phyloP scores from a whole-genome alignment of 305 asterid species.

The Solanum hybrid region DNA sequence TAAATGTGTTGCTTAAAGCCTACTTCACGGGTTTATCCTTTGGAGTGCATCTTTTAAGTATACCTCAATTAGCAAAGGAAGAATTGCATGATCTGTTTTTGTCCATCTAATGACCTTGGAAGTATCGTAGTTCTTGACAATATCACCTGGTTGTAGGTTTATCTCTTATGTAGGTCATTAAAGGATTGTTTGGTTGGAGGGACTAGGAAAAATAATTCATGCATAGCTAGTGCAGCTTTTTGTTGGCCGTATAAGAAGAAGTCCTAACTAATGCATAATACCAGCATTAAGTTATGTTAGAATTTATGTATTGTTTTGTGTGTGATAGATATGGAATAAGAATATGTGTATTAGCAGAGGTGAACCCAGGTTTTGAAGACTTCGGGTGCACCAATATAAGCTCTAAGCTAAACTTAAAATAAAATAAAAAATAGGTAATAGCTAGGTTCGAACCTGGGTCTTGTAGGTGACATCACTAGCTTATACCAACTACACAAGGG shows the following conservation, averaged over 20 bases:
- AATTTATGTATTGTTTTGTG: background rate
- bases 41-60: background rate
- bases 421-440: background rate
- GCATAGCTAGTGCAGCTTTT: background rate
- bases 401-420: background rate
- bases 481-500: background rate
- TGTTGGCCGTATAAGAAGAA: background rate
- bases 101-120: background rate
- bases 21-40: background rate
- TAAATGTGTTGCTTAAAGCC: background rate
- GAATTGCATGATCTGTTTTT: background rate
- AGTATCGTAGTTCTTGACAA: background rate
- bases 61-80: background rate
- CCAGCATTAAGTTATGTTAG: background rate
- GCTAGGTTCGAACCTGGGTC: background rate
- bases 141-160: background rate
- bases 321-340: background rate
- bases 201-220: background rate
- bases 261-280: background rate
- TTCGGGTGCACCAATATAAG: background rate
- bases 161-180: background rate
- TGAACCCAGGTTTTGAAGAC: background rate
- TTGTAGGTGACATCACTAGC: background rate
- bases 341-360: background rate
- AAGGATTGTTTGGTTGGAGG: background rate